A percentile compares a stretch with the other conserved stretches of the same genome.
phyloP scores from a whole-genome alignment of 1,284 basidiomycete genomes.

The Naganishia cerealis region DNA sequence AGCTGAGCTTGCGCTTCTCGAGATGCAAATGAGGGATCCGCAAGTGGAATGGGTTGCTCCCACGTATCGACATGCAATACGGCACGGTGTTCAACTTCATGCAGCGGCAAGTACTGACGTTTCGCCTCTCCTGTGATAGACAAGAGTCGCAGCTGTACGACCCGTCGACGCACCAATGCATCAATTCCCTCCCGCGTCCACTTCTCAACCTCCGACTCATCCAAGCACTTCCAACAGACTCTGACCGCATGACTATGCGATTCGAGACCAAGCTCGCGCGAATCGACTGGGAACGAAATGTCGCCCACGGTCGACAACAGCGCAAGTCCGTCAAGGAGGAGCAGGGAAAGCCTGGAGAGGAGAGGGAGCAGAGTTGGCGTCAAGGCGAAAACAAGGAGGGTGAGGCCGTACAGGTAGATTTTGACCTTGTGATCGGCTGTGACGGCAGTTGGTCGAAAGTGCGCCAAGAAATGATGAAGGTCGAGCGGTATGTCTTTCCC shows the following conservation, averaged over 20 bases:
- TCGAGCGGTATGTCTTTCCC: constrained; percentile 67
- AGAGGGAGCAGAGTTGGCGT: constrained; percentile 40
- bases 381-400: constrained; percentile 35
- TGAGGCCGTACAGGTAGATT: constrained; percentile 47
- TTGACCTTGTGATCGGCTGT: constrained; percentile 82
- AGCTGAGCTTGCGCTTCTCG: too few relatives aligned
- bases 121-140: not conserved
- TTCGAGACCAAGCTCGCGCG: constrained; percentile 82
- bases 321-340: constrained; percentile 11
- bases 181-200: constrained; percentile 87
- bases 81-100: too few relatives aligned
- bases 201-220: constrained; percentile 84
- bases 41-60: too few relatives aligned
- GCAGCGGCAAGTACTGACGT: too few relatives aligned
- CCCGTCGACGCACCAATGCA: constrained; percentile 61
- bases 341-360: constrained; percentile 40
- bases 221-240: constrained; percentile 59
- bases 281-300: constrained; percentile 64
- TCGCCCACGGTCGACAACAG: constrained; percentile 41
- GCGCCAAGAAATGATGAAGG: constrained; percentile 82
- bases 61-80: constrained; percentile 16
- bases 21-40: too few relatives aligned
- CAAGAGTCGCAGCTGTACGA: constrained; percentile 75
- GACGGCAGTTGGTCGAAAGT: constrained; percentile 87
- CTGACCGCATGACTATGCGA: constrained; percentile 60